Conservation (phyloP, 331 rosid species). For the Rosa hybrid region DNA sequence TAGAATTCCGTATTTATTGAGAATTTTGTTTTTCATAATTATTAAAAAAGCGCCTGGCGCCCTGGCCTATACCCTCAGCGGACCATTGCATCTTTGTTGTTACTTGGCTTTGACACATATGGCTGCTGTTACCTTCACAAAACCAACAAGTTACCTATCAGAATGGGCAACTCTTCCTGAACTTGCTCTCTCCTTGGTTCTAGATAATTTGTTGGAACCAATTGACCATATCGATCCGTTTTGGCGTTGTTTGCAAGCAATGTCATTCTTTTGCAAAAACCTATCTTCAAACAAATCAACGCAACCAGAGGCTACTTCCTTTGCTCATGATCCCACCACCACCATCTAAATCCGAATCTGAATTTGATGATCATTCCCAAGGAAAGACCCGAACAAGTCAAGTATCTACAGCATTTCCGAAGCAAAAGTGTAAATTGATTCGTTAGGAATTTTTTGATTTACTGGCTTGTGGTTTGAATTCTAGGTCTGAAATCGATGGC, state of each 20-base stretch:
- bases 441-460: not conserved
- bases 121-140: no score
- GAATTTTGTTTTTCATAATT: no score
- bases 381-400: not conserved
- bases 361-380: not conserved
- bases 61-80: no score
- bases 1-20: no score
- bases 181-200: not conserved
- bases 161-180: no score
- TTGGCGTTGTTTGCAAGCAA: not conserved
- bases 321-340: not conserved
- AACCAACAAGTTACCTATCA: no score
- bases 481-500: slow-evolving; percentile 14
- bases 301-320: not conserved
- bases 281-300: not conserved
- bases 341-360: no score
- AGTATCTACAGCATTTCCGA: not conserved
- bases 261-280: not conserved
- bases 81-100: no score
- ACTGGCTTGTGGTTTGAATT: not conserved
- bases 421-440: not conserved
- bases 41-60: no score
- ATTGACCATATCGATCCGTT: not conserved
- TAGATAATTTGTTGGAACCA: not conserved
- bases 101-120: no score